Evolutionary conservation across 495 filamentous ascomycete genomes (phyloP).

Genomic region (Daldinia decipiens): DNA sequence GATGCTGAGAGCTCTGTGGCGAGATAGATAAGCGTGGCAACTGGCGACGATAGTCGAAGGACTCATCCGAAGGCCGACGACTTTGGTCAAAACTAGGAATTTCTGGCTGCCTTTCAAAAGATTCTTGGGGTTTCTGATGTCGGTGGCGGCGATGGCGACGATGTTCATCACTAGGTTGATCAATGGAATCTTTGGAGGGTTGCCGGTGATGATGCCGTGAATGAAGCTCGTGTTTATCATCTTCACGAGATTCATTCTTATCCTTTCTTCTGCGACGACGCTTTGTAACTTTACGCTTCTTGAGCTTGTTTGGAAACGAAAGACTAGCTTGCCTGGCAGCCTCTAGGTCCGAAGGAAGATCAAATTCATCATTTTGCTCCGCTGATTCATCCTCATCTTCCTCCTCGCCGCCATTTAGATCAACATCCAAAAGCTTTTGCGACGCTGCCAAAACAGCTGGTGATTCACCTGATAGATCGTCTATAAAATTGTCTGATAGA

Average conservation of each 20-base stretch:
- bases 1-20: constrained; percentile 29
- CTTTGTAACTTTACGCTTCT: constrained; percentile 57
- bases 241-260: constrained; percentile 43
- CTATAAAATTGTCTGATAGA: constrained; percentile 45
- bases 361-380: constrained; percentile 46
- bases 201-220: constrained; percentile 46
- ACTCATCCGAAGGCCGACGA: constrained; percentile 39
- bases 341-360: constrained; percentile 55
- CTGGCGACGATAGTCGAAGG: constrained; percentile 22
- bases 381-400: constrained; percentile 55
- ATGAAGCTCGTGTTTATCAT: constrained; percentile 35
- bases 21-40: constrained; percentile 40
- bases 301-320: constrained; percentile 58
- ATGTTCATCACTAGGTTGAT: constrained; percentile 44
- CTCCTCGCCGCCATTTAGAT: constrained; percentile 52
- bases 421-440: constrained; percentile 54
- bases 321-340: constrained; percentile 55
- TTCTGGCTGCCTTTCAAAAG: constrained; percentile 25
- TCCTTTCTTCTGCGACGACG: constrained; percentile 55
- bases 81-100: constrained; percentile 13
- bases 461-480: constrained; percentile 48
- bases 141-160: constrained; percentile 41
- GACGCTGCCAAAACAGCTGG: constrained; percentile 57
- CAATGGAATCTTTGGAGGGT: constrained; percentile 47
- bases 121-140: constrained; percentile 39